Base-by-base conservation (phyloP, 768 basidiomycete genomes). In the Daedalea quercina region DNA sequence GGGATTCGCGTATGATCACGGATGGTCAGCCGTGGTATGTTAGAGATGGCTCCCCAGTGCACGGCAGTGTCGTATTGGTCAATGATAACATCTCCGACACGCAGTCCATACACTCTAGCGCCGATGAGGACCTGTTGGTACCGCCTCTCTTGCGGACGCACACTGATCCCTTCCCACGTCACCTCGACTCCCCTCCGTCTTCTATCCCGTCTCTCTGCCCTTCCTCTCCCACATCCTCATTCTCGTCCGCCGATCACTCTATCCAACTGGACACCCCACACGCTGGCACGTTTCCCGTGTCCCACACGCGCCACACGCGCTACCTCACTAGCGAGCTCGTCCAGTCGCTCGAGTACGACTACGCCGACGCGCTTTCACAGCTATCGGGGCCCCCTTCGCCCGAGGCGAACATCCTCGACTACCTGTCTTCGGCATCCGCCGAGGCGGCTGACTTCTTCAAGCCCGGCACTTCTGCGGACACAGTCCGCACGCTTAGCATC, bases 381-480 rank as follows among this genome's bases (percentile, higher is more conserved):
- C 50, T 63, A 17, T 41, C 49, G 33, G 23, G 46, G 23, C 48
- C 59, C 20, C 53, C 57, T 17, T 47, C 54, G 15, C 49, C 54
- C 11, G 33, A 47, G 20, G 25, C 44, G 3, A 37, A 44, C 13
- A 34, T 55, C n/a, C 41, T 42, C 12, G 31, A 56, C 41, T 49
- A 52, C 11, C 52, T 57, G 17, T 34, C 49, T 20, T 28, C 47
- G 24, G 54, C 57, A 44, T 54, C 35, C 25, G 46, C 53, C 24
- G 47, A 53, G 1, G 54, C 61, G 7, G 58, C 48, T 22, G 60
- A 68, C 20, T 63, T 61, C 23, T 67, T 72, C 43, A 64, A 75
- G 54, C 70, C 76, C n/a, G 70, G 73, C n/a, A 73, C 75, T 13
- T 76, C 78, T 26, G 69, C 68, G 24, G 76, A 70, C 41, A 77